Evolutionary conservation across 768 basidiomycete genomes (phyloP), one percentile per base, ranked within the genome.

Genomic region (Tephrocybe sp.): DNA sequence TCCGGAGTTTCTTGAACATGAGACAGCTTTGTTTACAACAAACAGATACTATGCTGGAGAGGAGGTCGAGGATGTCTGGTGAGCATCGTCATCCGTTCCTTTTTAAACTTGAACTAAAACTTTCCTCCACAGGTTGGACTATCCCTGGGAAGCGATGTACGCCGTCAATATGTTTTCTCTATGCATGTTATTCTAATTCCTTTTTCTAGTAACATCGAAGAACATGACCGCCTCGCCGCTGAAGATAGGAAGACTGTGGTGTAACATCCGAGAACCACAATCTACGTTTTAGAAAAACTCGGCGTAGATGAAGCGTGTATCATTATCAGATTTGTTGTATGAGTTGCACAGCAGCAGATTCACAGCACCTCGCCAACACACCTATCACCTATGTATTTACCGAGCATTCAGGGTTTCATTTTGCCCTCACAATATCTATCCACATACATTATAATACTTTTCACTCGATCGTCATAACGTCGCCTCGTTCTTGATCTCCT

Each of bases 101-200:
- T 23, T 42, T 34, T 30, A 25, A 12, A 27, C 37, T n/a, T 12
- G 23, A 22, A 18, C 36, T 36, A 12, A 43, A 47, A n/a, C 12
- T 51, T 41, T 22, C 58, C 22, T 53, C 30, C 50, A 31, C 51
- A 88, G 87, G 88, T 73, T 90, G 54, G 86, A 90, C 61, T 91
- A 91, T 62, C 88, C 88, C 58, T 91, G 89, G 88, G 88, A 91
- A 71, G 79, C 82, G 19, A 73, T 63, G 88, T 86, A 60, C 69
- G 86, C 65, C 18, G 19, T 30, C 37, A 19, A 23, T 22, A 33
- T 6, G 11, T 6, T 4, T 15, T 4, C 15, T 7, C 4, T 2
- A 8, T 15, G 33, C 22, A 15, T 42, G 22, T 37, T 10, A 44
- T n/a, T 40, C 15, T 57, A 0, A 49, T 52, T 27, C 16, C 7